phyloP scores from a whole-genome alignment of 345 rosid genomes.

The Triadica sebifera region DNA sequence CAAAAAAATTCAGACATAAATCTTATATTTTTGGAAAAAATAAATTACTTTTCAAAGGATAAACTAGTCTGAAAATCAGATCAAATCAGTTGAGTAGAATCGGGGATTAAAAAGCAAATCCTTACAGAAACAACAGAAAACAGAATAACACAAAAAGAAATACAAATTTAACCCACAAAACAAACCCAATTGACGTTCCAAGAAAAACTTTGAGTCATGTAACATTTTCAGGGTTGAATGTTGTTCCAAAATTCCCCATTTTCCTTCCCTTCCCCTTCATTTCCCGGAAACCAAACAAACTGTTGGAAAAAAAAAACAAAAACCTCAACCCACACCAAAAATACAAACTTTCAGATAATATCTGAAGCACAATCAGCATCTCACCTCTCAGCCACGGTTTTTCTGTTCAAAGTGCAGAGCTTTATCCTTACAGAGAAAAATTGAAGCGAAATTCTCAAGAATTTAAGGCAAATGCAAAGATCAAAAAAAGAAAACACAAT shows the following conservation, averaged over 20 bases:
- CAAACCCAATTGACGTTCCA: no score
- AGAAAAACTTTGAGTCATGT: constrained; percentile 2
- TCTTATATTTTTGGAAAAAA: not conserved
- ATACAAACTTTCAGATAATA: constrained; percentile 8
- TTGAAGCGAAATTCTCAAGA: constrained; percentile 27
- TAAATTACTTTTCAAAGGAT: not conserved
- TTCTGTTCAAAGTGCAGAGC: constrained; percentile 17
- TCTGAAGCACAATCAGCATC: constrained; percentile 21
- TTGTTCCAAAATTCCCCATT: constrained; percentile 9
- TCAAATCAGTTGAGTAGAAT: constrained; percentile 27
- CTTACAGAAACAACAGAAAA: constrained; percentile 1
- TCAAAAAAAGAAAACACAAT: constrained; percentile 25
- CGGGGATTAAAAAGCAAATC: constrained; percentile 11
- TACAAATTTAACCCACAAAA: not conserved
- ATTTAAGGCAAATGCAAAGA: constrained; percentile 12
- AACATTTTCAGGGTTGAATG: not conserved
- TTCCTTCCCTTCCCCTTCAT: no score
- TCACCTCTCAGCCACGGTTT: constrained; percentile 34
- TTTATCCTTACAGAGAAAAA: constrained; percentile 17
- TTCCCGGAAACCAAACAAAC: constrained; percentile 22
- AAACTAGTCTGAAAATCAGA: constrained; percentile 31
- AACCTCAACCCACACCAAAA: constrained; percentile 20
- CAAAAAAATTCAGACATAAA: not conserved
- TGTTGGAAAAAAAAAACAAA: not conserved
- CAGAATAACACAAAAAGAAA: not conserved